Percentiles rank a stretch among this genome's conserved stretches.
Conservation (phyloP, 495 filamentous ascomycete species). For the Neurospora discreta region DNA sequence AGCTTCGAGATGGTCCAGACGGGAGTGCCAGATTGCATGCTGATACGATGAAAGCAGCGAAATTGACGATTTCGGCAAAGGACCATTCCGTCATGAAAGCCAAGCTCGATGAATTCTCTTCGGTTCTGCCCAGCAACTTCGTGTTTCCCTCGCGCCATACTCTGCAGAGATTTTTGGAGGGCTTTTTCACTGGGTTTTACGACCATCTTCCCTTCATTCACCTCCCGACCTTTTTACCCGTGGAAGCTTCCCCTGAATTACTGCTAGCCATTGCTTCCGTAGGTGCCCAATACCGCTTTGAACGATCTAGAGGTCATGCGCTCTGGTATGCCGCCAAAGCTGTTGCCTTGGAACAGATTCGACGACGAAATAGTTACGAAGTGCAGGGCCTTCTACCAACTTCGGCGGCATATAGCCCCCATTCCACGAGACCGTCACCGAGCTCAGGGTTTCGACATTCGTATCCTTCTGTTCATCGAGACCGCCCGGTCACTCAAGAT, state of each 20-base stretch:
- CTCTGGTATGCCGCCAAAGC: constrained; percentile 57
- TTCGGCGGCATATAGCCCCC: constrained; percentile 38
- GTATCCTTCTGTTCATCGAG: constrained; percentile 39
- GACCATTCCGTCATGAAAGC: constrained; percentile 53
- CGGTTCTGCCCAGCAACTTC: constrained; percentile 55
- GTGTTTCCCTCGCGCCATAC: constrained; percentile 54
- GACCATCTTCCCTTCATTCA: constrained; percentile 61
- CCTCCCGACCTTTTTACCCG: constrained; percentile 47
- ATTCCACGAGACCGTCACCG: constrained; percentile 39
- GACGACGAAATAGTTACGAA: constrained; percentile 40
- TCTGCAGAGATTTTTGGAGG: constrained; percentile 52
- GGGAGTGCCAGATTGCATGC: constrained; percentile 28
- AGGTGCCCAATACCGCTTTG: constrained; percentile 60
- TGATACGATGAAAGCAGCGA: constrained; percentile 30
- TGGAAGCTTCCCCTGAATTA: constrained; percentile 45
- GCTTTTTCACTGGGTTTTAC: constrained; percentile 57
- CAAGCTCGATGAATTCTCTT: constrained; percentile 54
- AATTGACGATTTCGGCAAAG: constrained; percentile 54
- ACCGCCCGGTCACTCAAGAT: constrained; percentile 40
- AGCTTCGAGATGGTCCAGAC: constrained; percentile 48
- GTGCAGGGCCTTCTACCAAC: constrained; percentile 39
- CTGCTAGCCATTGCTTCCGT: constrained; percentile 53
- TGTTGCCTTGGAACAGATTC: constrained; percentile 42
- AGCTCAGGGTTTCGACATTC: constrained; percentile 40
- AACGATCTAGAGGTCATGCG: constrained; percentile 53